Base-by-base conservation (phyloP, 106 monocot species). In the Gastrodia elata region DNA sequence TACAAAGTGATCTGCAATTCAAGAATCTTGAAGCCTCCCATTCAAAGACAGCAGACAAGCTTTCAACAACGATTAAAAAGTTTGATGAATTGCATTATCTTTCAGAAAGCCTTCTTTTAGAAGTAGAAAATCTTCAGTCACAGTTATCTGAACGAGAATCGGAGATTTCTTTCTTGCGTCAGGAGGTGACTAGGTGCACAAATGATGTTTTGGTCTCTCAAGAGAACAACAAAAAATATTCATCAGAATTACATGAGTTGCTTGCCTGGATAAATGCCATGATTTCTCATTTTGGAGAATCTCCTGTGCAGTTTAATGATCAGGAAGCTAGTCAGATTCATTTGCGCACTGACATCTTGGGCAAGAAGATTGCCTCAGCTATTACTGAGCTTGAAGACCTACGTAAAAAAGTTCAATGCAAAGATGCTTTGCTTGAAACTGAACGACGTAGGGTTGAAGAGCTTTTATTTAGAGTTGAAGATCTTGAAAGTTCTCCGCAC, bases 11-110 rank as follows among this genome's bases (percentile, higher is more conserved):
- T n/a, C 26, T 80, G n/a, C 46, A 76, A 28, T 69, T 93, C 61
- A 82, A 93, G 44, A 77, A 14, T 64, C 81, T 92, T 76, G 91
- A 98, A 83, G 77, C 82, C 76, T 98, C 91, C 46, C 64, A 84
- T 30, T 65, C 77, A 48, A 93, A 91, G 71, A 69, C 83, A 57
- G 14, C 85, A 71, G 35, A 77, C 68, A 98, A 98, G 71, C 91
- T 98, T 82, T 88, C 97, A 69, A 91, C 87, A 74, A 93, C 93
- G 28, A 71, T 90, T 36, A 82, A 25, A 59, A 93, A 91, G 82
- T 98, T 98, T 84, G 93, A 98, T 84, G 97, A 98, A 74, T 87
- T 98, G 77, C 91, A 91, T 83, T 75, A 79, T 34, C 82, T 98
- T 32, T 98, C 97, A 40, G 97, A 93, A 80, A 88, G 59, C 68